Conservation (phyloP, 1,284 basidiomycete genomes). For the Cutaneotrichosporon sp. region DNA sequence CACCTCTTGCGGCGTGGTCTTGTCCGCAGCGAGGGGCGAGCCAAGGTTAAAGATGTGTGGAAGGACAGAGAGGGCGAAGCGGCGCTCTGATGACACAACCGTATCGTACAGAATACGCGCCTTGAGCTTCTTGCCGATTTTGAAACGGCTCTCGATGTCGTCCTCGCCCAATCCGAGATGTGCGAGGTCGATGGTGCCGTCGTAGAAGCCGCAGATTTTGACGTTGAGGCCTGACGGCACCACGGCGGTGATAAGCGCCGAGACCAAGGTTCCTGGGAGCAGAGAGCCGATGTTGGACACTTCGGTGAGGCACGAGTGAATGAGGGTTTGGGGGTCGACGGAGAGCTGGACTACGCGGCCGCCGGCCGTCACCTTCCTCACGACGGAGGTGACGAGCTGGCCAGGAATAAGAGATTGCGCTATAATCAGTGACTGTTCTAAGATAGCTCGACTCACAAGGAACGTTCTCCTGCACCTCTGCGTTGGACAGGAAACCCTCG, state of each 20-base stretch:
- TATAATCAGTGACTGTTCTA: constrained; percentile 3
- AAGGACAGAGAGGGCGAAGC: constrained; percentile 72
- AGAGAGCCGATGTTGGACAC: constrained; percentile 74
- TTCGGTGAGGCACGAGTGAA: constrained; percentile 58
- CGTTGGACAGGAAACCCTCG: constrained; percentile 73
- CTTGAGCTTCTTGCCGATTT: constrained; percentile 80
- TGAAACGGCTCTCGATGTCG: constrained; percentile 57
- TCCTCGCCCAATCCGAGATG: constrained; percentile 59
- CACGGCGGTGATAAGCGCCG: constrained; percentile 76
- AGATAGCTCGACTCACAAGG: constrained; percentile 32
- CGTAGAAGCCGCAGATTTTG: constrained; percentile 88
- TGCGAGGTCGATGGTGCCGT: constrained; percentile 80
- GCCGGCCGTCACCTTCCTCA: constrained; percentile 58
- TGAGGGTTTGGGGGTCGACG: constrained; percentile 53
- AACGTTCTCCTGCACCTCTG: constrained; percentile 54
- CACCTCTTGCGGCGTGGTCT: constrained; percentile 51
- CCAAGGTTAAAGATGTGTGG: constrained; percentile 64
- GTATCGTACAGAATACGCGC: constrained; percentile 82
- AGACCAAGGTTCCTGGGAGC: constrained; percentile 81
- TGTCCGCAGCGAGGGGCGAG: constrained; percentile 41
- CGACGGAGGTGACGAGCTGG: constrained; percentile 60
- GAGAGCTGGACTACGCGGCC: constrained; percentile 43
- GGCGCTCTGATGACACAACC: constrained; percentile 62
- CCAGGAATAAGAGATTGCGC: constrained; percentile 51
- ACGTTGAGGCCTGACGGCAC: constrained; percentile 75